Evolutionary conservation across 2,329 filamentous ascomycete genomes (phyloP), one percentile per base, ranked within the genome.

Genomic region (Penicillium sp.): DNA sequence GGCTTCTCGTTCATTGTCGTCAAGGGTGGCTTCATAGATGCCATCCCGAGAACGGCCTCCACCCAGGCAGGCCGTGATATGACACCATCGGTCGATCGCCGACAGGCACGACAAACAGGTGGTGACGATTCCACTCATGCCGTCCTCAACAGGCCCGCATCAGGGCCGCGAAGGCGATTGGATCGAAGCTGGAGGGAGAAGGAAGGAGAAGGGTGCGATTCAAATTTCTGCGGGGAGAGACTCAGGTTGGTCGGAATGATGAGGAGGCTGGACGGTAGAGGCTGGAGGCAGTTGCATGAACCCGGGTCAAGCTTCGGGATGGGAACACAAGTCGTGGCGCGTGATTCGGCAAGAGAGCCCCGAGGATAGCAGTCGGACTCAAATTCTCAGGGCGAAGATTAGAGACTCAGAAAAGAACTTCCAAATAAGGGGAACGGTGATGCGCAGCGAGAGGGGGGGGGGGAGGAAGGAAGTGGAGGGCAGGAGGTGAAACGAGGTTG

Each of bases 1-100:
- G 59, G 95, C 95, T 82, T 98, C 95, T 73, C 95, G 88, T 82
- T 99, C 95, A 81, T 91, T 96, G 76, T 99, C 95, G 72, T 93
- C 93, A 65, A 99, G 86, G 60, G 95, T 91, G 56, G 91, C 90
- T 78, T 95, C 91, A 78, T 94, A 93, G 67, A 92, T 85, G 69
- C 88, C 89, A 85, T 94, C 91, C 79, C 89, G 89, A 79, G 90
- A 87, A 81, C 89, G 90, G 75, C 89, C 91, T 91, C 72, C 75
- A 60, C 76, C 76, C 60, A 79, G 72, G 60, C 77, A 78, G 60
- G 76, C 77, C 54, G 77, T 77, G 64, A 80, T 76, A 73, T 78
- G 78, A 70, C 78, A 80, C 76, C 77, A 80, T 67, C 75, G 74
- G 69, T 79, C 77, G 59, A 79, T 69, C 45, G 72, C 73, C 69